Base-by-base conservation (phyloP, 2,329 filamentous ascomycete species). In the Xylaria sp. region DNA sequence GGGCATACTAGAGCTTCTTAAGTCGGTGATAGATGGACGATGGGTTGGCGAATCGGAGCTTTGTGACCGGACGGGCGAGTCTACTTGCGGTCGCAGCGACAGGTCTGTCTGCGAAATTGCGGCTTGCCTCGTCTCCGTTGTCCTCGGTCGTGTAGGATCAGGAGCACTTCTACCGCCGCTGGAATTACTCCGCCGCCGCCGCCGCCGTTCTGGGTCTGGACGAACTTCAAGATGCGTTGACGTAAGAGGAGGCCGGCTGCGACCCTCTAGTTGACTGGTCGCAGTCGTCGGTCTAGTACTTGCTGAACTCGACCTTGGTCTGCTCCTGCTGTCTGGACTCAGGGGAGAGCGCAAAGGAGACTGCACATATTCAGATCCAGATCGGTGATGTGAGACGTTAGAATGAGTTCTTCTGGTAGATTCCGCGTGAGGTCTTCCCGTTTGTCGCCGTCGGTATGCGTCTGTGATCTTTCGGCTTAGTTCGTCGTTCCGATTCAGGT, bases 401-500 rank as follows among this genome's bases (percentile, higher is more conserved):
- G 67, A 67, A 62, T 74, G 74, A 56, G 71, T 78, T 56, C 78
- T 77, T 63, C 77, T 74, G 9, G 72, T 69, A 18, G 74, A 65
- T 64, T 82, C 78, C 38, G 75, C 74, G 11, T 82, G 78, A n/a
- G 77, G 69, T 54, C 83, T 76, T 57, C 87, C 85, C 40, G 80
- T 82, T 66, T 95, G 91, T 24, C 91, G 81, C 57, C 90, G 82
- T 53, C 90, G 80, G 67, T 95, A 96, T 1, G 91, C 91, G 66
- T 95, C 90, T 1, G 92, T 92, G 63, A 97, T 96, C 54, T 89
- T 86, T 66, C 93, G 89, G 60, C 90, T 96, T 16, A 97, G 84
- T 66, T 95, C 91, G 66, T 97, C 92, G 68, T 97, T 91, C 65
- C 92, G 90, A 44, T 78, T 84, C 16, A 91, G 80, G 58, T 93